Evolutionary conservation across 495 filamentous ascomycete genomes (phyloP), one percentile per base, ranked within the genome.

Genomic region (Podospora fimiseda): DNA sequence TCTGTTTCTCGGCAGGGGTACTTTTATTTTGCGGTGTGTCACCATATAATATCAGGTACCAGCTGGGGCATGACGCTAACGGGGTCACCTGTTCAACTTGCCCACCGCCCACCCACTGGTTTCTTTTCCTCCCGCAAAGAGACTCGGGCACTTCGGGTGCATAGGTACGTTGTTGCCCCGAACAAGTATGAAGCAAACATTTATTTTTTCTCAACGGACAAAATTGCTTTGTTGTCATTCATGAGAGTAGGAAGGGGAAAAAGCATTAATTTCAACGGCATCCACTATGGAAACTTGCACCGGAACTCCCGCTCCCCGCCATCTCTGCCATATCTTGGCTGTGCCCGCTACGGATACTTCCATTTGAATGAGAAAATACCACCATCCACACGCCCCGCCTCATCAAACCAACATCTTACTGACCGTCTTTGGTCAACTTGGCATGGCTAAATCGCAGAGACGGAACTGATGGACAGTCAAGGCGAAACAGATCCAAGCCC

Each of bases 401-500:
- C 48, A 24, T 22, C 39, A 42, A 5, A 15, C n/a, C 39, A 42
- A 33, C 27, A 5, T 33, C 11, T 33, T 33, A 11, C 11, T 33
- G 11, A 33, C 27, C 11, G 27, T 19, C 9, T 19, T 21, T 19
- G 4, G 42, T 16, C 42, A 44, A 5, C 4, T 44, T 14, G 14
- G 9, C 8, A 52, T 42, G 51, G 27, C 27, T 44, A 53, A 53
- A 37, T 44, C 30, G 33, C 51, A 43, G 43, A 4, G 9, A n/a
- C 43, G 3, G 19, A 5, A 33, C 22, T 47, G 13, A 6, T n/a
- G 21, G 23, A 18, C 36, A 21, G 16, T 47, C 43, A 53, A 53
- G 36, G n/a, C 43, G 36, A 53, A 23, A 53, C 51, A 24, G 21
- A 15, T 14, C 19, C 7, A 11, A 16, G 18, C 27, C 6, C 27